Evolutionary conservation across 257 asterid species (phyloP).

Genomic region (Linderniella brevidens): DNA sequence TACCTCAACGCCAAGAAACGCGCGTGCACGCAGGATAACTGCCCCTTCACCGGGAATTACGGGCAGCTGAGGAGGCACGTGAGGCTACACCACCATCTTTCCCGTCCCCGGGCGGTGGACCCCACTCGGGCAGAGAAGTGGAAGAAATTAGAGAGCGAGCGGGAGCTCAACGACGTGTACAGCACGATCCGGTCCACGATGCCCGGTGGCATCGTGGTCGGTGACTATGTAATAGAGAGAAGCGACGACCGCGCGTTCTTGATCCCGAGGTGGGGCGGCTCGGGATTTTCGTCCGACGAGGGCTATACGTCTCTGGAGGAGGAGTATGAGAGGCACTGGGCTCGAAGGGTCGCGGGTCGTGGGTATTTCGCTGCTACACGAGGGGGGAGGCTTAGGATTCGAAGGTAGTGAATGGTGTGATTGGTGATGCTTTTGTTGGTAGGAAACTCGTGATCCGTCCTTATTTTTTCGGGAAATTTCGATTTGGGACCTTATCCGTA

Average conservation of each 20-base stretch:
- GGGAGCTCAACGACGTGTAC: slow-evolving; percentile 25
- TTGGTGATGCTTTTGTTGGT: too few species aligned
- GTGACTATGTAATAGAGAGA: slow-evolving; percentile 38
- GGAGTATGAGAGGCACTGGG: too few species aligned
- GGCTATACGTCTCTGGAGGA: too few species aligned
- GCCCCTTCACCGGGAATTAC: slow-evolving; percentile 30
- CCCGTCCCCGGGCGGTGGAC: slow-evolving; percentile 31
- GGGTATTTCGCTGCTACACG: too few species aligned
- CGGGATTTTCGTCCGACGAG: too few species aligned
- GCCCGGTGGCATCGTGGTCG: slow-evolving; percentile 41
- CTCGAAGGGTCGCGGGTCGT: too few species aligned
- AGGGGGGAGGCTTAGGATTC: too few species aligned
- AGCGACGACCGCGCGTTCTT: neutral
- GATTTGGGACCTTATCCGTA: too few species aligned
- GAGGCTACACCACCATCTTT: slow-evolving; percentile 21
- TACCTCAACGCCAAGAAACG: slow-evolving; percentile 34
- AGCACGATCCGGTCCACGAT: slow-evolving; percentile 40
- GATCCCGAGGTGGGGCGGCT: too few species aligned
- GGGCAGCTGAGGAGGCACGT: slow-evolving; percentile 29
- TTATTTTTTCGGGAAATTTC: too few species aligned
- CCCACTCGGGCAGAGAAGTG: slow-evolving; percentile 34
- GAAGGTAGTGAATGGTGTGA: too few species aligned
- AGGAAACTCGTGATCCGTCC: too few species aligned
- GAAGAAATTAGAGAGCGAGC: slow-evolving; percentile 36
- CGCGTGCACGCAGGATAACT: slow-evolving; percentile 36